phyloP scores from a whole-genome alignment of 495 filamentous ascomycete genomes.

The Daldinia concentrica region DNA sequence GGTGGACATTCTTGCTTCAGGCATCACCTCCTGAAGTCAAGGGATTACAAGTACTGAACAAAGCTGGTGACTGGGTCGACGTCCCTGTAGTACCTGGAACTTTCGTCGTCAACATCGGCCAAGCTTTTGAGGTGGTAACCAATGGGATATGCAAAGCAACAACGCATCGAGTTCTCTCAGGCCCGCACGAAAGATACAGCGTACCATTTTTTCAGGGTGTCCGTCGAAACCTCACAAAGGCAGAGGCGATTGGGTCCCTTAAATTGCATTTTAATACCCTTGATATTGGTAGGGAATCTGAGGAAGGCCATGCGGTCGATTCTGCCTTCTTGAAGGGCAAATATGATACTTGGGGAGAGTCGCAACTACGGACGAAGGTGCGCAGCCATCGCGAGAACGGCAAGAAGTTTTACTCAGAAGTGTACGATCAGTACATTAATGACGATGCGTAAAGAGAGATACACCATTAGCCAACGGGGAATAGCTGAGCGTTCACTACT shows the following conservation, averaged over 20 bases:
- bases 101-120: slow-evolving; percentile 66
- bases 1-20: slow-evolving; percentile 66
- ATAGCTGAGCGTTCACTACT: neutral
- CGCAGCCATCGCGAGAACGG: slow-evolving; percentile 56
- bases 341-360: slow-evolving; percentile 59
- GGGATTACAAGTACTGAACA: slow-evolving; percentile 62
- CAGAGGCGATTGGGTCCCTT: slow-evolving; percentile 48
- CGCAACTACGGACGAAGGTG: slow-evolving; percentile 58
- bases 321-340: slow-evolving; percentile 55
- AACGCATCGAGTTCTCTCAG: slow-evolving; percentile 57
- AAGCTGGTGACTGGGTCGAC: slow-evolving; percentile 58
- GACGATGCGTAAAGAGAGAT: slow-evolving; percentile 39
- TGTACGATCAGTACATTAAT: slow-evolving; percentile 53
- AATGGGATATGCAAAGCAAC: slow-evolving; percentile 63
- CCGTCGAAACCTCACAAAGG: slow-evolving; percentile 50
- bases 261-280: slow-evolving; percentile 43
- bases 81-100: slow-evolving; percentile 59
- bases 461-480: neutral
- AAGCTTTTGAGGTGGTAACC: slow-evolving; percentile 67
- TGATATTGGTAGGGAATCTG: slow-evolving; percentile 19
- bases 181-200: slow-evolving; percentile 51
- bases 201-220: slow-evolving; percentile 61
- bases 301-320: slow-evolving; percentile 49
- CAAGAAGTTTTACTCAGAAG: slow-evolving; percentile 51
- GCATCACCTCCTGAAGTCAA: slow-evolving; percentile 54